Evolutionary conservation across 2,329 filamentous ascomycete genomes (phyloP).

Genomic region (Aspergillus costaricaensis): DNA sequence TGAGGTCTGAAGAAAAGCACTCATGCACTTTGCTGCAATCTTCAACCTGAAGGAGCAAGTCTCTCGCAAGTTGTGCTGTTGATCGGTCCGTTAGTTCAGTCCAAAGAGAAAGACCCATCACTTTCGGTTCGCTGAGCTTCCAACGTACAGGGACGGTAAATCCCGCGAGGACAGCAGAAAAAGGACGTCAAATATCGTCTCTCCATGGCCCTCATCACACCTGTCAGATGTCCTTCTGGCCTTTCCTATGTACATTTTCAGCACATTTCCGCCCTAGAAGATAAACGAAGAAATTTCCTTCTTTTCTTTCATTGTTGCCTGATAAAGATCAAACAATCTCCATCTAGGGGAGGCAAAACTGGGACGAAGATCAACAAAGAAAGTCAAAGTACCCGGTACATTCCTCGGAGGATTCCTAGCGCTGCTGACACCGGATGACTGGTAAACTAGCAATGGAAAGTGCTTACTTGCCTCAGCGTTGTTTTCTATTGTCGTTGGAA

Average conservation of each 20-base stretch:
- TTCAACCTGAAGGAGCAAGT: background rate
- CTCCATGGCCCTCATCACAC: too few species aligned
- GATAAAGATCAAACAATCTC: background rate
- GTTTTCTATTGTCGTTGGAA: constrained; percentile 13
- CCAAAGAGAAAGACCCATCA: background rate
- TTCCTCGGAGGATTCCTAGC: constrained; percentile 22
- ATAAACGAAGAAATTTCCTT: background rate
- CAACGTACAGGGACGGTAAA: background rate
- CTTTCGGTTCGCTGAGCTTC: background rate
- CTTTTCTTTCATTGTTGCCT: background rate
- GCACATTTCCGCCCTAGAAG: background rate
- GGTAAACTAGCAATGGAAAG: background rate
- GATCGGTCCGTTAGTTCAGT: background rate
- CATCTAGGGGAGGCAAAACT: background rate
- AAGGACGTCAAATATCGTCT: too few species aligned
- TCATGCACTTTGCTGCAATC: background rate
- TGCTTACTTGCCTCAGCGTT: background rate
- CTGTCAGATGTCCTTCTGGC: background rate
- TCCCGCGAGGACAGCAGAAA: background rate
- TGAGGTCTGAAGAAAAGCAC: background rate
- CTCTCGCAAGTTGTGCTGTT: background rate
- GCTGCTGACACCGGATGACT: background rate
- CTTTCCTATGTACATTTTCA: background rate
- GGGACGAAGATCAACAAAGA: constrained; percentile 18
- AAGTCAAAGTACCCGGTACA: constrained; percentile 12